Base-by-base conservation (phyloP, 1,284 basidiomycete species). In the Pseudozyma sp. region DNA sequence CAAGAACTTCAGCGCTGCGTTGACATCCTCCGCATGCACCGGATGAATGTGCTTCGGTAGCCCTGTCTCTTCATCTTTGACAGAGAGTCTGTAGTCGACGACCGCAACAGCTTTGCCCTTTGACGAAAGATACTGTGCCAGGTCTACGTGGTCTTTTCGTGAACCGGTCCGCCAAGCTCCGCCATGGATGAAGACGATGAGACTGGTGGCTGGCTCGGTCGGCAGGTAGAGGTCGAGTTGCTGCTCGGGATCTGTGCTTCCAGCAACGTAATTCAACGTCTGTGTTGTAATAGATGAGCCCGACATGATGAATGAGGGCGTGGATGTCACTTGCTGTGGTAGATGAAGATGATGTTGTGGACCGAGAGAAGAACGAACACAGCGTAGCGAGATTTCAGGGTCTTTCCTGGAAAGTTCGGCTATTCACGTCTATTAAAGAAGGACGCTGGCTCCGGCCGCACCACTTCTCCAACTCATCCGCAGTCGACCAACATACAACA, bases 101-200 rank as follows among this genome's bases (percentile, higher is more conserved):
- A 75, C 51, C 3, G 72, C 72, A 10, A 75, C 72, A 1, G 61
- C 68, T n/a, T 54, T 57, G 45, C 63, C 63, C 19, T 46, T 53
- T 7, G 49, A 37, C 31, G 47, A 54, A 13, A 75, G 56, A 17
- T 52, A 50, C 19, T 37, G 47, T 14, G 68, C 72, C 2, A 75
- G 56, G 29, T 75, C 68, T 19, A 40, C 35, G 29, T 75, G 72
- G 31, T 66, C 61, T 10, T 46, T 61, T 33, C 68, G 48, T 9
- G 59, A 60, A 19, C 72, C 72, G 11, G 68, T 64, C 1, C 72
- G 57, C 79, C 75, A 81, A 30, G 72, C 75, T 24, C 72, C 75
- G 24, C 64, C 68, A 34, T 76, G 62, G 39, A 73, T 62, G 57
- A 68, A 73, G 49, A 73, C 33, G 35, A 68, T 42, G 29, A 73